These are phyloP conservation scores for Psilocybe tampanensis DNA, from an alignment of 768 basidiomycete species.

Conservation along the genomic window DNA sequence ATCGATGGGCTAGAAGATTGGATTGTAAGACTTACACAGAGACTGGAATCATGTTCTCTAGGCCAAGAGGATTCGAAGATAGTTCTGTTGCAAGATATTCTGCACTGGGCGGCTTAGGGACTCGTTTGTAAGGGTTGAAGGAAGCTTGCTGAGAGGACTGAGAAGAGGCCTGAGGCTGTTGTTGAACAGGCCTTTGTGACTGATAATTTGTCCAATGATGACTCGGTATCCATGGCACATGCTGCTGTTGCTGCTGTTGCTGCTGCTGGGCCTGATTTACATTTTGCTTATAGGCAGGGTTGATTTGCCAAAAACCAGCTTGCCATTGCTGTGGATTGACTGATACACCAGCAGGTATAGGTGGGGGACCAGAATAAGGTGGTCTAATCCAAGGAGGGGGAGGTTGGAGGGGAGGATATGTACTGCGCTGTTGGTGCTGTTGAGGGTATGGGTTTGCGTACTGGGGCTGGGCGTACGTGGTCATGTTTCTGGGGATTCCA, in stretches of 20 bases:
- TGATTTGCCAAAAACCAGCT: slow-evolving; percentile 51
- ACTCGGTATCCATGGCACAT: slow-evolving; percentile 31
- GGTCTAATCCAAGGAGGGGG: slow-evolving; percentile 23
- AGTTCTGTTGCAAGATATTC: slow-evolving; percentile 66
- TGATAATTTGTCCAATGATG: slow-evolving; percentile 28
- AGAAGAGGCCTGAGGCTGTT: slow-evolving; percentile 19
- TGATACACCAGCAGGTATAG: slow-evolving; percentile 48
- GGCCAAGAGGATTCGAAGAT: slow-evolving; percentile 63
- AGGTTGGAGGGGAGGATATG: slow-evolving; percentile 11
- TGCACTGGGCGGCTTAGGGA: slow-evolving; percentile 60
- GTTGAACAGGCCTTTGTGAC: slow-evolving; percentile 22
- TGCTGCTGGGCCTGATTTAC: slow-evolving; percentile 23
- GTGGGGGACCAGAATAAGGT: slow-evolving; percentile 52
- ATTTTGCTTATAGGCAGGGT: slow-evolving; percentile 21
- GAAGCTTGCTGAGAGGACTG: slow-evolving; percentile 17
- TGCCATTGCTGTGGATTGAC: slow-evolving; percentile 53
- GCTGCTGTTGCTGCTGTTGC: slow-evolving; percentile 13
- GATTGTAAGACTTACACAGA: slow-evolving; percentile 48
- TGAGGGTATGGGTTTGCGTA: not conserved
- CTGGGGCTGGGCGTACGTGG: slow-evolving; percentile 2
- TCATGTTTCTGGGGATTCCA: not conserved
- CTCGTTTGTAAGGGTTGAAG: slow-evolving; percentile 67
- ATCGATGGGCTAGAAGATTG: not conserved
- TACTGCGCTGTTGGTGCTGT: slow-evolving; percentile 5
- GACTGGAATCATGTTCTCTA: slow-evolving; percentile 57